phyloP scores from a whole-genome alignment of 768 basidiomycete species.

The Suillus subalutaceus region DNA sequence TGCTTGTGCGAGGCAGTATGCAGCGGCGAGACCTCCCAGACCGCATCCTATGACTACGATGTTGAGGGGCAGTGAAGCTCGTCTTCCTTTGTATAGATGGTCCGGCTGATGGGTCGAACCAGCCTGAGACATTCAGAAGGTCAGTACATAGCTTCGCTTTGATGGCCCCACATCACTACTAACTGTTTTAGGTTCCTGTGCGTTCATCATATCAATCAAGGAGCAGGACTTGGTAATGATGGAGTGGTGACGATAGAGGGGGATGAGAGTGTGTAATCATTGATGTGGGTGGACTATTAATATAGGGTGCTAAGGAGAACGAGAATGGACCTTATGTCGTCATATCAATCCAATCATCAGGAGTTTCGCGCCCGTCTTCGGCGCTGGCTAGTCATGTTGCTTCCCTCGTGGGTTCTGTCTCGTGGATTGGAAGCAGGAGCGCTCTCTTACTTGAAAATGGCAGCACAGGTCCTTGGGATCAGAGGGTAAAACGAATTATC shows the following conservation, averaged over 20 bases:
- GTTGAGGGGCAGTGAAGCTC: constrained; percentile 30
- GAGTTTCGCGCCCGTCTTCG: neutral
- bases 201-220: neutral
- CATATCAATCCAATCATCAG: neutral
- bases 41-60: constrained; percentile 54
- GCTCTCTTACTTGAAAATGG: neutral
- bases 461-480: neutral
- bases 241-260: neutral
- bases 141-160: neutral
- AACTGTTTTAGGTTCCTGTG: neutral
- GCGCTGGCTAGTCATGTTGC: neutral
- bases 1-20: constrained; percentile 45
- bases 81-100: constrained; percentile 28
- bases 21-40: constrained; percentile 52
- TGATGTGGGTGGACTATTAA: neutral
- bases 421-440: neutral
- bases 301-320: neutral
- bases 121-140: neutral
- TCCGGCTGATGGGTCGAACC: constrained; percentile 6
- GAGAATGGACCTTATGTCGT: neutral
- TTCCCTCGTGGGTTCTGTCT: neutral
- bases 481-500: neutral
- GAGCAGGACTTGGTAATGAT: neutral
- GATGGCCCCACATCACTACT: neutral
- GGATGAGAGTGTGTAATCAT: neutral